A percentile compares a stretch with the other conserved stretches of the same genome.
Conservation (phyloP, 2,329 filamentous ascomycete genomes). For the Zarea fungicola region DNA sequence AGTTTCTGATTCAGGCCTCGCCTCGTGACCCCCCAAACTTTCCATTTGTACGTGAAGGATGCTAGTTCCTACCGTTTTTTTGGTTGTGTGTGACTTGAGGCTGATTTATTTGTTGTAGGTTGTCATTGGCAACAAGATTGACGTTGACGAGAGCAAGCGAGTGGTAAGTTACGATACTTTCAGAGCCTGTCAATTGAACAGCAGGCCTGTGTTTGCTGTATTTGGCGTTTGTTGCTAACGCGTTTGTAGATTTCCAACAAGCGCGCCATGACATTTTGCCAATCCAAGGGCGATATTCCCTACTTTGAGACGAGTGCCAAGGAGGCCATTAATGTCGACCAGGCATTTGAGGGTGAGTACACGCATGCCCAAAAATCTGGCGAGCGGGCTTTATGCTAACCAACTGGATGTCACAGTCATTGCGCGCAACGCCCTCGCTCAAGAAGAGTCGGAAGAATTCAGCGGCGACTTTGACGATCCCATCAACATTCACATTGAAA, state of each 20-base stretch:
- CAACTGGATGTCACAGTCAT: conserved; percentile 65
- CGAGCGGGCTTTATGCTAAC: conserved; percentile 1
- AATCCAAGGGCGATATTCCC: conserved; percentile 93
- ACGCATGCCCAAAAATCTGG: too few species aligned
- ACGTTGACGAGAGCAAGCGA: conserved; percentile 95
- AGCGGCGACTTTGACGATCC: conserved; percentile 96
- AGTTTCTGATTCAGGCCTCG: conserved; percentile 95
- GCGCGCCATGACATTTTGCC: conserved; percentile 94
- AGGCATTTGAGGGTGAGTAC: conserved; percentile 58
- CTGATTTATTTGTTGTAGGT: conserved; percentile 49
- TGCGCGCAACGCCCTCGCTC: conserved; percentile 87
- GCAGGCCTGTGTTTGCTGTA: background rate
- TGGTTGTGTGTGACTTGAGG: background rate
- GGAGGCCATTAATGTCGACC: conserved; percentile 97
- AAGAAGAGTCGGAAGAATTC: conserved; percentile 97
- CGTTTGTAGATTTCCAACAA: conserved; percentile 83
- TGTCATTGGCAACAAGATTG: conserved; percentile 97
- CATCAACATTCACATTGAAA: conserved; percentile 96
- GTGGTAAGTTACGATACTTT: too few species aligned
- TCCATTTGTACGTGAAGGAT: conserved; percentile 80
- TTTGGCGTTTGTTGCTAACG: conserved; percentile 9
- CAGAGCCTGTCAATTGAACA: too few species aligned
- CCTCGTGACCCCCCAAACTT: conserved; percentile 96
- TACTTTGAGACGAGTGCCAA: conserved; percentile 99
- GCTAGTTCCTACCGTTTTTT: background rate